Percentiles rank a stretch among this genome's conserved stretches.
Evolutionary conservation across 495 filamentous ascomycete genomes (phyloP).

Genomic region (Tuber indicum): DNA sequence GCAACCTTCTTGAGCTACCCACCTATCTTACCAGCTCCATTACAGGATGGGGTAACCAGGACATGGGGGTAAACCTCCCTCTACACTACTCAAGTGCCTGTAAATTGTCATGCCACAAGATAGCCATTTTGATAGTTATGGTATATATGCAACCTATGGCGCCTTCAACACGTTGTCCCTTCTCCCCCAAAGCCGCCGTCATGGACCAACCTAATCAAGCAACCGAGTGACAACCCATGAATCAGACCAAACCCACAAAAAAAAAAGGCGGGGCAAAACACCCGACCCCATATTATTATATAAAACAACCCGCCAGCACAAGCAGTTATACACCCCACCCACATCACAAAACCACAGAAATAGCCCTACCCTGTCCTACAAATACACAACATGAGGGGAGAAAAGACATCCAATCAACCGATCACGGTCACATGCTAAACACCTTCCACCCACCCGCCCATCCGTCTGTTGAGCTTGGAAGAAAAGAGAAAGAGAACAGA

Average conservation of each 20-base stretch:
- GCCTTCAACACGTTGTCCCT: background rate
- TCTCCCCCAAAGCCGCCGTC: background rate
- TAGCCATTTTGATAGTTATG: background rate
- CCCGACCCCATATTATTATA: background rate
- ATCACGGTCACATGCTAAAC: background rate
- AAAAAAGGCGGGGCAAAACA: background rate
- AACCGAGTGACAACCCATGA: background rate
- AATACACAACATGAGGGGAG: background rate
- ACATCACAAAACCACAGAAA: background rate
- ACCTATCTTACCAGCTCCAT: background rate
- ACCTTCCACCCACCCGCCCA: background rate
- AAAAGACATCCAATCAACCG: background rate
- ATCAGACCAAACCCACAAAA: background rate
- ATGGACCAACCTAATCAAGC: background rate
- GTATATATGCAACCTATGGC: background rate
- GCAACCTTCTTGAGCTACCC: background rate
- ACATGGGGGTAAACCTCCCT: background rate
- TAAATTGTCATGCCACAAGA: background rate
- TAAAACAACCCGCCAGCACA: background rate
- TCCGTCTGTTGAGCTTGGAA: background rate
- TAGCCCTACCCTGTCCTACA: background rate
- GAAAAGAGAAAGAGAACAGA: slow-evolving; percentile 1
- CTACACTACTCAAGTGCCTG: background rate
- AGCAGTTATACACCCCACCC: background rate
- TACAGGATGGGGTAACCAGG: background rate